Base-by-base conservation (phyloP, 1,139 yeast species). In the Blastobotrys illinoisensis region DNA sequence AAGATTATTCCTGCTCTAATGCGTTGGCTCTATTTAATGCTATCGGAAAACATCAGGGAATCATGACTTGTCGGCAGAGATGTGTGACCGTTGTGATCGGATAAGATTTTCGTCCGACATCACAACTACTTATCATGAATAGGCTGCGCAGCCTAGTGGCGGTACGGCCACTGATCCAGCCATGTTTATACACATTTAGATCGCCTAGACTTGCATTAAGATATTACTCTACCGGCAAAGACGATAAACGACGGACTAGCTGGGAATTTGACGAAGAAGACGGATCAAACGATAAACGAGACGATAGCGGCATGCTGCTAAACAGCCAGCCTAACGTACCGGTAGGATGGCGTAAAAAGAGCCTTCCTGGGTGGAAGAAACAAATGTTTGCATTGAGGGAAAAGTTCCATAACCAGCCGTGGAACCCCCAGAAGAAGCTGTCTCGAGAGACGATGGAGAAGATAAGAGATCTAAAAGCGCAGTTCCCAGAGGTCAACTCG, bases 391-490 rank as follows among this genome's bases (percentile, higher is more conserved):
- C 93, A 0, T 60, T 85, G 18, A 72, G 74, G 52, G 83, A 81
- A 61, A 82, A 88, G 61, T 79, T 86, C 58, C 78, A 81, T 2
- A 78, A 78, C 1, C 68, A 73, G 47, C 66, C 68, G 1, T 88
- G 96, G 96, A 78, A 77, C 48, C 96, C 97, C 1, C 74, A 77
- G 4, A 83, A 80, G 63, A 82, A 78, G 62, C 67, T 91, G 5
- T 82, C 90, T 7, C 75, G 95, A 49, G 83, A 80, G 48, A 83
- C 86, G 16, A 87, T 90, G 78, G 82, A 79, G 19, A 83, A 83
- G 53, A 77, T 91, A 5, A 72, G 88, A 53, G 68, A 75, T 9
- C 65, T 90, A 47, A 84, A 82, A 60, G 71, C 71, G 26, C 61
- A 70, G 48, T 65, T 70, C 62, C 97, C 97, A 0, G 77, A 79